A percentile compares a stretch with the other conserved stretches of the same genome.
These are phyloP conservation scores for Verticillium alfalfae DNA, from an alignment of 2,329 filamentous ascomycete species.

Conservation along the genomic window DNA sequence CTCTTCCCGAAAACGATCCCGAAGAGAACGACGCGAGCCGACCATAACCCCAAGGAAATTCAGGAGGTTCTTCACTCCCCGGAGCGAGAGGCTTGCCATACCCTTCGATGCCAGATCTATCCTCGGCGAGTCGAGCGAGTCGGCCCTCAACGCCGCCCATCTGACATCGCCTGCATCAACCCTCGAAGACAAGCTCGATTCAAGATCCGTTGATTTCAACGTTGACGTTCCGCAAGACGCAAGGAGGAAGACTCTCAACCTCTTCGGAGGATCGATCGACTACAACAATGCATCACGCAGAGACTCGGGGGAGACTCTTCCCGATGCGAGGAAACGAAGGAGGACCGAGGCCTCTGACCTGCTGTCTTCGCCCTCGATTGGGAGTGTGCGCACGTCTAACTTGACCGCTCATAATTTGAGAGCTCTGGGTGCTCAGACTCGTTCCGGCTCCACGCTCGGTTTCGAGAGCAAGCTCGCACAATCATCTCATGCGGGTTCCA, in stretches of 20 bases:
- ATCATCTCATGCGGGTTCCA: neutral
- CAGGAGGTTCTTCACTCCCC: constrained; percentile 46
- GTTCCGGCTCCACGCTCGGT: constrained; percentile 2
- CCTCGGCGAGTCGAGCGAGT: constrained; percentile 32
- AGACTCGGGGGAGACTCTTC: too few relatives aligned
- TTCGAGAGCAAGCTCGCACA: constrained; percentile 5
- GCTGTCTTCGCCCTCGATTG: neutral
- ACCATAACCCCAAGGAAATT: constrained; percentile 52
- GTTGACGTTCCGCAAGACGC: neutral
- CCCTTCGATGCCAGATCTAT: constrained; percentile 31
- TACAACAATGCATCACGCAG: too few relatives aligned
- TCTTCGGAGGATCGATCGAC: too few relatives aligned
- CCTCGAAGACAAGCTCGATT: neutral
- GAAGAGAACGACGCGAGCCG: constrained; percentile 42
- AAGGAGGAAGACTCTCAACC: neutral
- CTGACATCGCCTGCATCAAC: constrained; percentile 8
- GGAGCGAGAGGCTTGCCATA: constrained; percentile 21
- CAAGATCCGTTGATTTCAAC: neutral
- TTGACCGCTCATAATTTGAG: constrained; percentile 9
- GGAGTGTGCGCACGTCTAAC: neutral
- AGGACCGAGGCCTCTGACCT: neutral
- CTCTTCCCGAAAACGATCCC: constrained; percentile 17
- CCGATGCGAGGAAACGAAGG: too few relatives aligned
- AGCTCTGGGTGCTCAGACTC: constrained; percentile 2
- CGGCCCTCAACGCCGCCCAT: constrained; percentile 24